These are phyloP conservation scores for Friedmanniomyces endolithicus DNA, from an alignment of 495 filamentous ascomycete species.

Conservation along the genomic window DNA sequence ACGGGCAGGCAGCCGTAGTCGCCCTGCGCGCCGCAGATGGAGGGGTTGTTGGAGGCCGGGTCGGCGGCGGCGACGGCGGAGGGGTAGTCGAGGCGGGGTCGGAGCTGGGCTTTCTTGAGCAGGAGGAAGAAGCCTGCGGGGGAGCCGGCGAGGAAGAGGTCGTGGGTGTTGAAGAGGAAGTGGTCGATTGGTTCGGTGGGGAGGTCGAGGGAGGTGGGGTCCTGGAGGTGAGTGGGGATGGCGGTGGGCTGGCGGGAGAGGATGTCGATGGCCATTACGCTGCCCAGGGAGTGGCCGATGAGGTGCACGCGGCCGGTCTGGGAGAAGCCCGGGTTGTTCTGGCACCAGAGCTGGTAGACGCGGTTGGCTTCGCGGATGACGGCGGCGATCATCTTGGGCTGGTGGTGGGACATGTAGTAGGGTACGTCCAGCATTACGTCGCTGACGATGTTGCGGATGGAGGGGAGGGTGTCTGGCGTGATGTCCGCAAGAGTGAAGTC, in stretches of 20 bases:
- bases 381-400: constrained; percentile 83
- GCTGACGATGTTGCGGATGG: constrained; percentile 76
- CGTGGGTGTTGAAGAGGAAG: constrained; percentile 84
- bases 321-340: constrained; percentile 77
- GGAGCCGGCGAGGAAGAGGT: constrained; percentile 83
- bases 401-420: constrained; percentile 91
- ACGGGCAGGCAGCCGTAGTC: constrained; percentile 83
- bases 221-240: constrained; percentile 42
- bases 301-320: constrained; percentile 76
- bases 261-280: constrained; percentile 85
- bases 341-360: constrained; percentile 84
- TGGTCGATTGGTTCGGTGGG: constrained; percentile 36
- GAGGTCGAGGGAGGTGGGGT: constrained; percentile 28
- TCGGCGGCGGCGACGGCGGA: constrained; percentile 60
- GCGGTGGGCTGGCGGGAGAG: constrained; percentile 74
- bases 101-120: constrained; percentile 67
- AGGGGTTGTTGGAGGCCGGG: constrained; percentile 20
- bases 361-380: constrained; percentile 87
- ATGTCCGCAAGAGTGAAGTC: constrained; percentile 77
- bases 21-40: constrained; percentile 62
- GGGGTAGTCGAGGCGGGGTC: constrained; percentile 60
- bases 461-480: constrained; percentile 78
- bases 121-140: constrained; percentile 88
- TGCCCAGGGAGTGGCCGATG: constrained; percentile 85
- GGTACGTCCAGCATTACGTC: constrained; percentile 98